Evolutionary conservation across 352 stramenopile genomes (phyloP), one percentile per base, ranked within the genome.

Genomic region (Phytophthora podocarpi): DNA sequence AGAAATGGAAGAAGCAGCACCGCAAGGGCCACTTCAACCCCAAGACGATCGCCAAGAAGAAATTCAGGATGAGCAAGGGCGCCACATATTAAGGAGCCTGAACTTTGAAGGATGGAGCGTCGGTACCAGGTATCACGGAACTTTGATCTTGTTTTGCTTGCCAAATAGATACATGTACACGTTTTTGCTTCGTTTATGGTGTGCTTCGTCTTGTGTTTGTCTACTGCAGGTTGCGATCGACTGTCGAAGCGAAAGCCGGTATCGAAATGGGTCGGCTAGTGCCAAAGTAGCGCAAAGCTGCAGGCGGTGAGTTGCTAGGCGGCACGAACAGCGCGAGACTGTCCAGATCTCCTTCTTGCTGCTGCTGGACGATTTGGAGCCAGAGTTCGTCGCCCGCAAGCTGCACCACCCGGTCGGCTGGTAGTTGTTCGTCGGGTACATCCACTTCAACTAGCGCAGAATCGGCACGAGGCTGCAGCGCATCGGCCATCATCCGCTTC

Each of bases 1-100:
- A 97, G 83, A 87, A 95, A 56, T 99, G 97, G 97, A 96, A 96
- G 67, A 71, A 87, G 67, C 67, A 80, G 61, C 87, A 93, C 61
- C 82, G 86, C 50, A 91, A 90, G 65, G 97, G 97, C 36, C 90
- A 97, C 54, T 99, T 93, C 58, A 96, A 96, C 80, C 85, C 85
- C 24, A 95, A 96, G 64, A 93, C 83, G 60, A 91, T 93, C 45
- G 78, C 84, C 64, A 96, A 96, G 85, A 90, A 89, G 65, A 87
- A 87, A 54, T 88, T 55, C 67, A 94, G 87, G 80, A 68, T 70
- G 51, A 84, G 69, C 65, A 85, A 85, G 63, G 82, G 85, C 37
- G 74, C 80, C 20, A 64, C 59, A 16, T 74, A 87, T 58, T 94
- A 91, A 71, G 53, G 36, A 46, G 54, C 26, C 57, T 57, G 27